Evolutionary conservation across 768 basidiomycete species (phyloP).

Genomic region (Austroboletus eburneus): DNA sequence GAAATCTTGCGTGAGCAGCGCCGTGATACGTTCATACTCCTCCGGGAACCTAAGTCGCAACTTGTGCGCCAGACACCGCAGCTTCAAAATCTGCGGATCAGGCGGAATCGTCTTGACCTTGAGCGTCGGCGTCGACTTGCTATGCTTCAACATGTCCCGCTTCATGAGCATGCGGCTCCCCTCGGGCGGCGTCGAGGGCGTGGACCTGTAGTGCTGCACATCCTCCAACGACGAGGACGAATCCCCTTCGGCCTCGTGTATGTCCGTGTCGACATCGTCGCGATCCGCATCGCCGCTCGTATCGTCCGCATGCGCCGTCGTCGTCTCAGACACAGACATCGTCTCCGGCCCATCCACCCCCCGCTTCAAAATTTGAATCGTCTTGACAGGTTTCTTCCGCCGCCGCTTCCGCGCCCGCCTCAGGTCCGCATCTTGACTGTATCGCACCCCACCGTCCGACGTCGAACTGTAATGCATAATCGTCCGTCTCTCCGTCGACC

Average conservation of each 20-base stretch:
- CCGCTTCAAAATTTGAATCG: slow-evolving; percentile 28
- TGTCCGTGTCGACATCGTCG: slow-evolving; percentile 14
- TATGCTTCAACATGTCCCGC: slow-evolving; percentile 35
- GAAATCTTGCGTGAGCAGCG: slow-evolving; percentile 32
- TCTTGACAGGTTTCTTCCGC: slow-evolving; percentile 32
- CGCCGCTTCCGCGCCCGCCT: slow-evolving; percentile 38
- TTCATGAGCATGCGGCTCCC: slow-evolving; percentile 16
- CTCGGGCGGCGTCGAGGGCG: slow-evolving; percentile 30
- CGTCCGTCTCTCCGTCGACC: slow-evolving; percentile 26
- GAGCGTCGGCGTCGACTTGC: slow-evolving; percentile 45
- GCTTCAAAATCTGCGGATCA: slow-evolving; percentile 45
- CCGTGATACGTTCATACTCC: slow-evolving; percentile 37
- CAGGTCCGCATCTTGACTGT: slow-evolving; percentile 35
- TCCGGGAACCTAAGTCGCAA: slow-evolving; percentile 54
- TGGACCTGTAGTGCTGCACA: slow-evolving; percentile 19
- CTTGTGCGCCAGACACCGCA: slow-evolving; percentile 54
- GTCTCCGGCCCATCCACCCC: slow-evolving; percentile 16
- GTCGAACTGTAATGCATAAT: slow-evolving; percentile 29
- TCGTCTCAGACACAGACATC: slow-evolving; percentile 22
- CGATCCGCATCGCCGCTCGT: slow-evolving; percentile 26
- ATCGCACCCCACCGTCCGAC: slow-evolving; percentile 36
- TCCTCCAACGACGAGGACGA: slow-evolving; percentile 30
- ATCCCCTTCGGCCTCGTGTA: slow-evolving; percentile 17
- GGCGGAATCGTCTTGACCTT: slow-evolving; percentile 38
- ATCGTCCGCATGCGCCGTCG: slow-evolving; percentile 20